These are phyloP conservation scores for Biscogniauxia mediterranea DNA, from an alignment of 2,329 filamentous ascomycete genomes.

Conservation along the genomic window DNA sequence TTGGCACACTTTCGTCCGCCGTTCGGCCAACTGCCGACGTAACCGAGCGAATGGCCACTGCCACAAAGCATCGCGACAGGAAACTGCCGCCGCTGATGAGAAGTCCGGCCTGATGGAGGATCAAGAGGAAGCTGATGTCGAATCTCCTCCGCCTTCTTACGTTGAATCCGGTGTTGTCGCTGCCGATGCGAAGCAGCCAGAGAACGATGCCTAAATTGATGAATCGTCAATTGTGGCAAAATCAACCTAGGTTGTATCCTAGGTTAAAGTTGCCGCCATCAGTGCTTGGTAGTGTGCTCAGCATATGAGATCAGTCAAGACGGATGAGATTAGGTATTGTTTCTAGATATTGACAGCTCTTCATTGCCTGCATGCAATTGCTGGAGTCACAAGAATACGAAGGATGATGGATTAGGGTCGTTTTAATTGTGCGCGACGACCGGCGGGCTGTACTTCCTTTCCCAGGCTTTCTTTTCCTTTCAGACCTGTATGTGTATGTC, in stretches of 20 bases:
- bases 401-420: background rate
- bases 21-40: slow-evolving; percentile 40
- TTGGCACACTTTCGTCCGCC: slow-evolving; percentile 55
- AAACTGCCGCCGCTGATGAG: slow-evolving; percentile 44
- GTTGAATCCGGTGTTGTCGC: slow-evolving; percentile 23
- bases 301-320: background rate
- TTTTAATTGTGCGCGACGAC: background rate
- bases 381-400: background rate
- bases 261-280: background rate
- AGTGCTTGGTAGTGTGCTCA: background rate
- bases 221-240: background rate
- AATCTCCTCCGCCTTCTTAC: slow-evolving; percentile 31
- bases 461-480: background rate
- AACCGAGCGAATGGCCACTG: slow-evolving; percentile 33
- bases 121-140: slow-evolving; percentile 29
- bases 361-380: background rate
- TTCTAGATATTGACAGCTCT: background rate
- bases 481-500: background rate
- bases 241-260: background rate
- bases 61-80: slow-evolving; percentile 37
- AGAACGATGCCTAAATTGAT: slow-evolving; percentile 25
- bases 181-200: slow-evolving; percentile 28
- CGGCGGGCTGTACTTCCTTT: background rate
- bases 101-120: slow-evolving; percentile 49
- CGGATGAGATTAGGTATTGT: background rate